A percentile compares a stretch with the other conserved stretches of the same genome.
These are phyloP conservation scores for Yamadazyma oceani DNA, from an alignment of 1,139 yeast species.

Conservation along the genomic window DNA sequence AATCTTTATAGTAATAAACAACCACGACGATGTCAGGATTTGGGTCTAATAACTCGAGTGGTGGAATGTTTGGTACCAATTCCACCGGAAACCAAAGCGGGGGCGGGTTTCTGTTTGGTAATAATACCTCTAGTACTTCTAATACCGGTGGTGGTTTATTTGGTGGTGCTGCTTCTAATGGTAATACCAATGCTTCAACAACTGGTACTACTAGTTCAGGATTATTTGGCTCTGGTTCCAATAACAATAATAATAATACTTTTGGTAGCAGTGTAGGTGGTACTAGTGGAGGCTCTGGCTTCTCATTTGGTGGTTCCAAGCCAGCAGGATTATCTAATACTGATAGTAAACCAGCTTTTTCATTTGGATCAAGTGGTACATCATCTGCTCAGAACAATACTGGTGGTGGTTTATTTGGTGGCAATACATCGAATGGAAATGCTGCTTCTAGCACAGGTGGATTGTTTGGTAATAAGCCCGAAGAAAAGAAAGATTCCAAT, in stretches of 20 bases:
- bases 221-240: conserved; percentile 25
- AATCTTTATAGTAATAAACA: background rate
- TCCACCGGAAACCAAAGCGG: background rate
- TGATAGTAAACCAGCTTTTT: conserved; percentile 6
- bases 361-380: conserved; percentile 8
- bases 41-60: conserved; percentile 6
- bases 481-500: background rate
- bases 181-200: conserved; percentile 12
- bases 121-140: conserved; percentile 2
- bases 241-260: conserved; percentile 8
- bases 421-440: too few species aligned
- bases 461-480: conserved; percentile 1
- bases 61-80: conserved; percentile 5
- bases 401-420: conserved; percentile 2
- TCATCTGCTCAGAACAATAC: background rate
- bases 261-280: conserved; percentile 14
- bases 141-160: conserved; percentile 13
- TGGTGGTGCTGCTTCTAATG: conserved; percentile 22
- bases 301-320: conserved; percentile 7
- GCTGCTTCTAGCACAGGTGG: background rate
- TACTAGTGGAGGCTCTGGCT: conserved; percentile 7
- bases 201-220: conserved; percentile 6
- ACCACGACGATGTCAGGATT: conserved; percentile 3
- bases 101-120: conserved; percentile 4
- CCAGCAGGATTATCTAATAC: background rate